Evolutionary conservation across 106 monocot genomes (phyloP).

Genomic region (Allium fistulosum): DNA sequence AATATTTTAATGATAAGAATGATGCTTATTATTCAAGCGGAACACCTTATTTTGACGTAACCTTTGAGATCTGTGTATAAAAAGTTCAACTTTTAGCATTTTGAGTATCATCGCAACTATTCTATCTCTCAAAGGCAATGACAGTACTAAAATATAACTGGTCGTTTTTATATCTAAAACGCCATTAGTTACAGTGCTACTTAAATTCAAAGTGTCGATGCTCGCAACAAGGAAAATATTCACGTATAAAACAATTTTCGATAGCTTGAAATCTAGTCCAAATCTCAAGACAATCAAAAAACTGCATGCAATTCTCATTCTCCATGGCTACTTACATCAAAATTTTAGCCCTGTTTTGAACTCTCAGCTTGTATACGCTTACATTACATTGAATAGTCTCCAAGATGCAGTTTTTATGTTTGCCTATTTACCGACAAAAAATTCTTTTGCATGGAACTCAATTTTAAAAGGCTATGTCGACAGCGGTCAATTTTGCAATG

Average conservation of each 20-base stretch:
- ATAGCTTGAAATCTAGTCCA: neutral
- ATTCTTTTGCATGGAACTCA: constrained; percentile 16
- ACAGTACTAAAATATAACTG: too few relatives aligned
- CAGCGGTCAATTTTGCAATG: constrained; percentile 14
- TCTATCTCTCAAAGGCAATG: too few relatives aligned
- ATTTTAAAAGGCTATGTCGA: constrained; percentile 9
- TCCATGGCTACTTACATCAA: constrained; percentile 5
- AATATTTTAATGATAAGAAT: too few relatives aligned
- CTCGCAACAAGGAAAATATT: neutral
- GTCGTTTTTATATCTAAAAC: too few relatives aligned
- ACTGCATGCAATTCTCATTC: neutral
- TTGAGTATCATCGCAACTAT: too few relatives aligned
- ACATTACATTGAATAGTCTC: constrained; percentile 4
- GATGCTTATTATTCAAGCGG: too few relatives aligned
- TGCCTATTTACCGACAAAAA: constrained; percentile 2
- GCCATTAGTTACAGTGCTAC: too few relatives aligned
- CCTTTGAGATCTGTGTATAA: too few relatives aligned
- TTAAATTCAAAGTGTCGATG: too few relatives aligned
- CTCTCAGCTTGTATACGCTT: constrained; percentile 4
- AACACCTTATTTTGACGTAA: too few relatives aligned
- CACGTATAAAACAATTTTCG: constrained; percentile 5
- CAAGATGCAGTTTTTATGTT: constrained; percentile 2
- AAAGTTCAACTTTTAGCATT: too few relatives aligned
- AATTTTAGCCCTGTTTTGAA: constrained; percentile 7
- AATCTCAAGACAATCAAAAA: constrained; percentile 2